Percentiles rank a stretch among this genome's conserved stretches.
Evolutionary conservation across 192 early-diverging fungal species (phyloP).

Genomic region (Coemansia sp.): DNA sequence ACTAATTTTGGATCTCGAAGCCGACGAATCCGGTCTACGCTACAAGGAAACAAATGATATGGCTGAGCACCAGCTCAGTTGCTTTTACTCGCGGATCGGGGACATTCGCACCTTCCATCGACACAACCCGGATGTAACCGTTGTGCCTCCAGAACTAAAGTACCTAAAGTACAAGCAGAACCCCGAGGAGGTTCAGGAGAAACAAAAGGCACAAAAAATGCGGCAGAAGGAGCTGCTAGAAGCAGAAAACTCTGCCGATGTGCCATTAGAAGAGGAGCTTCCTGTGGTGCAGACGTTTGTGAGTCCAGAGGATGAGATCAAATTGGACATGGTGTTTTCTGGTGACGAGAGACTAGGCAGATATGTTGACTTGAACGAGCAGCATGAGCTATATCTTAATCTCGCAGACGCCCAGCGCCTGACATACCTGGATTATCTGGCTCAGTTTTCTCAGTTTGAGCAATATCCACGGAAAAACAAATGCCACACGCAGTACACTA

Average conservation of each 20-base stretch:
- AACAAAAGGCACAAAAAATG: slow-evolving; percentile 31
- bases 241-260: slow-evolving; percentile 6
- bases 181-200: slow-evolving; percentile 49
- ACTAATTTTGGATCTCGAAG: slow-evolving; percentile 61
- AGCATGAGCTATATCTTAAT: slow-evolving; percentile 81
- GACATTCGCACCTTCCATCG: slow-evolving; percentile 78
- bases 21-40: slow-evolving; percentile 67
- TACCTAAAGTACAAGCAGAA: slow-evolving; percentile 56
- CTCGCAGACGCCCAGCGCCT: slow-evolving; percentile 50
- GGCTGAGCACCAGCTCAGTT: slow-evolving; percentile 68
- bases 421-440: slow-evolving; percentile 60
- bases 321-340: slow-evolving; percentile 82
- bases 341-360: slow-evolving; percentile 85
- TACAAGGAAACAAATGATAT: slow-evolving; percentile 69
- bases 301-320: slow-evolving; percentile 35
- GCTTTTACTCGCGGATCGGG: slow-evolving; percentile 83
- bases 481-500: slow-evolving; percentile 1
- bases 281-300: slow-evolving; percentile 25
- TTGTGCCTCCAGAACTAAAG: slow-evolving; percentile 79
- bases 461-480: slow-evolving; percentile 9
- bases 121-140: slow-evolving; percentile 68
- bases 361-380: slow-evolving; percentile 81
- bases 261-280: background rate
- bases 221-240: slow-evolving; percentile 8
- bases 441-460: slow-evolving; percentile 37